Evolutionary conservation across 1,139 yeast genomes (phyloP).

Genomic region (Blastobotrys proliferans): DNA sequence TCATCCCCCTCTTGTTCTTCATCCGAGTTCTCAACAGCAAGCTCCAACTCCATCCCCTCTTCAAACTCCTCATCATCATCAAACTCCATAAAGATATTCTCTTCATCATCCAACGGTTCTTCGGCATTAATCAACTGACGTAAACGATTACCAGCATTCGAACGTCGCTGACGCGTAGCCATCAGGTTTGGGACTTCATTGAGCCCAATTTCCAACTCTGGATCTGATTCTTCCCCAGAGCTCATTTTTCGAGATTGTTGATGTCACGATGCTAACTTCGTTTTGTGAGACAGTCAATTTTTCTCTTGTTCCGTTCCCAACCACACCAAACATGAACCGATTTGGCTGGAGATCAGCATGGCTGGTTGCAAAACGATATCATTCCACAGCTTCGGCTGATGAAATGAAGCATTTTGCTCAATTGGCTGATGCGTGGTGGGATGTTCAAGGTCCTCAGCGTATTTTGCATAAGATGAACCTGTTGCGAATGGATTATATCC

Average conservation of each 20-base stretch:
- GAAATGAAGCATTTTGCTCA: conserved; percentile 81
- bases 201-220: conserved; percentile 9
- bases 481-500: conserved; percentile 81
- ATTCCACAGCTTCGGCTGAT: conserved; percentile 31
- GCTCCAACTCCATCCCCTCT: conserved; percentile 30
- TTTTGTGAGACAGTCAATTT: background rate
- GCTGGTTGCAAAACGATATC: conserved; percentile 3
- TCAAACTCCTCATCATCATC: conserved; percentile 79
- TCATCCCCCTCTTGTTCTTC: conserved; percentile 22
- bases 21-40: conserved; percentile 20
- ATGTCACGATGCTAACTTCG: background rate
- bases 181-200: conserved; percentile 28
- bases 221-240: conserved; percentile 6
- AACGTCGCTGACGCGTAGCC: conserved; percentile 69
- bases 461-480: conserved; percentile 93
- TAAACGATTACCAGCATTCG: conserved; percentile 88
- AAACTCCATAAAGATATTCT: conserved; percentile 76
- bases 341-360: too few relatives aligned
- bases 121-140: conserved; percentile 72
- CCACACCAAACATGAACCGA: background rate
- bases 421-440: conserved; percentile 95
- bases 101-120: conserved; percentile 46
- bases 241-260: conserved; percentile 1
- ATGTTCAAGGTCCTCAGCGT: conserved; percentile 85
- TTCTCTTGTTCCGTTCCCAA: background rate